Conservation (phyloP, 306 rosid species). For the Dalbergia oliveri region DNA sequence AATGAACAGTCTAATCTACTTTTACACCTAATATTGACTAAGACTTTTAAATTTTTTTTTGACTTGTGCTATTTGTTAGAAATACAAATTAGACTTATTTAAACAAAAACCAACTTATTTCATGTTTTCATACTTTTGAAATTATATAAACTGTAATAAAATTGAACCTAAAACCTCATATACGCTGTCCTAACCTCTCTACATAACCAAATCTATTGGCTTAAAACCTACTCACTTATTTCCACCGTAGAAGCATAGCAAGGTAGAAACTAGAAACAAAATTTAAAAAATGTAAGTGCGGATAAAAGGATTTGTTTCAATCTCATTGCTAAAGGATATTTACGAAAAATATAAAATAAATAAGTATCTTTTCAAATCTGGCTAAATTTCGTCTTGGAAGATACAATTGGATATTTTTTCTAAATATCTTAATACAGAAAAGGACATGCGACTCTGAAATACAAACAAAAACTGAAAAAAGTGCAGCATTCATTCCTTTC, state of each 20-base stretch:
- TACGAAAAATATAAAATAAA: not conserved
- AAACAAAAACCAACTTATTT: too few relatives aligned
- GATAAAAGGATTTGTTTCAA: not conserved
- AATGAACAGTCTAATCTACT: too few relatives aligned
- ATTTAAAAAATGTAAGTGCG: not conserved
- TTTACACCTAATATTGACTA: too few relatives aligned
- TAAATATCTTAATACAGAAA: constrained; percentile 44
- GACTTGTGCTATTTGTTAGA: not conserved
- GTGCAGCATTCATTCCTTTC: constrained; percentile 7
- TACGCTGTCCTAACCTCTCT: too few relatives aligned
- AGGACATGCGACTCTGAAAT: constrained; percentile 38
- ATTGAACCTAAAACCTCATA: too few relatives aligned
- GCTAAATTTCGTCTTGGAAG: constrained; percentile 9
- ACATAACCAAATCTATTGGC: too few relatives aligned
- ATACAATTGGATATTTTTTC: constrained; percentile 32
- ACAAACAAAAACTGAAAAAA: constrained; percentile 32
- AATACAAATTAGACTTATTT: too few relatives aligned
- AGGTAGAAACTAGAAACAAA: not conserved
- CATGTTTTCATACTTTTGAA: too few relatives aligned
- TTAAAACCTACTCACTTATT: too few relatives aligned
- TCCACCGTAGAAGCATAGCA: not conserved
- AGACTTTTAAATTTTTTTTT: too few relatives aligned
- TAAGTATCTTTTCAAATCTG: not conserved
- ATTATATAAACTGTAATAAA: too few relatives aligned
- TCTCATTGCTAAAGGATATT: not conserved